phyloP scores from a whole-genome alignment of 1,284 basidiomycete species.

The Entoloma clypeatum region DNA sequence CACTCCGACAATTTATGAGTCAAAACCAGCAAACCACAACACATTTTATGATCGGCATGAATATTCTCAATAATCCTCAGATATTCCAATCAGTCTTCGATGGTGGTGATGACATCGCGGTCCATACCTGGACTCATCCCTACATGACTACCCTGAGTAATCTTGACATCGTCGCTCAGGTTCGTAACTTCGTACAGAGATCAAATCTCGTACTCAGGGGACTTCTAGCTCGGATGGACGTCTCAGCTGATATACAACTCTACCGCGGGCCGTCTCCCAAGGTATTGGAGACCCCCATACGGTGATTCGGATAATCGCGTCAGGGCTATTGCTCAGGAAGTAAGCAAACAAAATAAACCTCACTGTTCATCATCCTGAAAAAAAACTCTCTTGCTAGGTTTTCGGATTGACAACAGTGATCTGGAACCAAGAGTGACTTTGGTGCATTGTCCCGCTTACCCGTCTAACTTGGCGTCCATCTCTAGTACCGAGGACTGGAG shows the following conservation, averaged over 20 bases:
- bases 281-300: constrained; percentile 76
- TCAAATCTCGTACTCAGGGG: constrained; percentile 4
- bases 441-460: constrained; percentile 4
- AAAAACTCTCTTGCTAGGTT: constrained; percentile 32
- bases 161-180: constrained; percentile 64
- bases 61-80: constrained; percentile 57
- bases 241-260: constrained; percentile 80
- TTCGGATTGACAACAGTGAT: constrained; percentile 68
- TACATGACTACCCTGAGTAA: constrained; percentile 80
- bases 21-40: constrained; percentile 62
- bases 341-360: constrained; percentile 10
- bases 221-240: constrained; percentile 71
- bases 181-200: constrained; percentile 16
- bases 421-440: constrained; percentile 76
- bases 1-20: constrained; percentile 50
- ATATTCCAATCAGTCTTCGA: constrained; percentile 53
- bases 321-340: constrained; percentile 65
- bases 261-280: constrained; percentile 69
- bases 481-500: constrained; percentile 68
- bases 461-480: constrained; percentile 1
- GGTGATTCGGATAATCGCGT: constrained; percentile 77
- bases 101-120: constrained; percentile 62
- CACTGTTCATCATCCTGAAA: background rate
- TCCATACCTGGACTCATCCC: constrained; percentile 80
- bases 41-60: constrained; percentile 80